Evolutionary conservation across 2,329 filamentous ascomycete genomes (phyloP).

Genomic region (Hysterium pulicare): DNA sequence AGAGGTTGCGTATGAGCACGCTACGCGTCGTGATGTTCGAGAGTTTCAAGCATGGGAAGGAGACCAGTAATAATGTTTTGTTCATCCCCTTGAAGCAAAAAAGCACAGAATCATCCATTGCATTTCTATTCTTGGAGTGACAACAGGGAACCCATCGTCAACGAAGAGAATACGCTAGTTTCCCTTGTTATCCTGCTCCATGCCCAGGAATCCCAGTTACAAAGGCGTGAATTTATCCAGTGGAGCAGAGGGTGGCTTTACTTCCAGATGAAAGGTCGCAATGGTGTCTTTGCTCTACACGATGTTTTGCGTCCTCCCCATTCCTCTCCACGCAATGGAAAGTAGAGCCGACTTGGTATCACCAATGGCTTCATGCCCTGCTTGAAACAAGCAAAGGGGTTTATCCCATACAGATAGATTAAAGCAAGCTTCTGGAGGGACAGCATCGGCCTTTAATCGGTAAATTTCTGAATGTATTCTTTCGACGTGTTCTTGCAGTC

Average conservation of each 20-base stretch:
- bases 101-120: too few relatives aligned
- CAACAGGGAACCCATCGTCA: too few relatives aligned
- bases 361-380: slow-evolving; percentile 2
- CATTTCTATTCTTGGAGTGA: not conserved
- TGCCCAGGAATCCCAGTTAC: not conserved
- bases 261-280: not conserved
- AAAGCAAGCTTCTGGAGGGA: not conserved
- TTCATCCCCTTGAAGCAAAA: too few relatives aligned
- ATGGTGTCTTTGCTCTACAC: not conserved
- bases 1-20: too few relatives aligned
- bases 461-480: not conserved
- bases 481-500: not conserved
- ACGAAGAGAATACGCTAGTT: too few relatives aligned
- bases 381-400: slow-evolving; percentile 3
- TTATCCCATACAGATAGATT: slow-evolving; percentile 1
- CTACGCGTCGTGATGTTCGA: too few relatives aligned
- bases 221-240: not conserved
- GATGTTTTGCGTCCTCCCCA: not conserved
- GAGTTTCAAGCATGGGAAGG: too few relatives aligned
- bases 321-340: not conserved
- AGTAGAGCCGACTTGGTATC: not conserved
- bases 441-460: too few relatives aligned
- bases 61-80: too few relatives aligned
- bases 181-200: too few relatives aligned
- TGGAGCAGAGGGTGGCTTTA: not conserved